A percentile compares a stretch with the other conserved stretches of the same genome.
These are phyloP conservation scores for Boletales sp. DNA, from an alignment of 768 basidiomycete species.

Conservation along the genomic window DNA sequence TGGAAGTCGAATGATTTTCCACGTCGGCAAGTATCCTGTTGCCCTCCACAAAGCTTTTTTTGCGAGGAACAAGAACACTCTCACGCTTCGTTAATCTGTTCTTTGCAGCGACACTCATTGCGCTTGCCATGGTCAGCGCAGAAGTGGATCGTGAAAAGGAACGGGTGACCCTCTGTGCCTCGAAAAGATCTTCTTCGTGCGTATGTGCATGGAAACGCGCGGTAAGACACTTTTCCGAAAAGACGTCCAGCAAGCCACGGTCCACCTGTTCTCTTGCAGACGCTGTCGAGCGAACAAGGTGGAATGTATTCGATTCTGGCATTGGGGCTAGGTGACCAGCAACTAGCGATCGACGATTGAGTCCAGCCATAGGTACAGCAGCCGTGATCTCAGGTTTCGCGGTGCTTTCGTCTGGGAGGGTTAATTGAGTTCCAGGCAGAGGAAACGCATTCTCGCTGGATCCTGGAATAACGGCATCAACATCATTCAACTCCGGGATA, in stretches of 20 bases:
- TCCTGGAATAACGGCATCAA: conserved; percentile 6
- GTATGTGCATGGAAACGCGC: conserved; percentile 64
- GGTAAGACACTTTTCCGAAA: conserved; percentile 66
- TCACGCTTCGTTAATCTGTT: conserved; percentile 62
- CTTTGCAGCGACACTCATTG: conserved; percentile 52
- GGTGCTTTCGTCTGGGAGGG: conserved; percentile 12
- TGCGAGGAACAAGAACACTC: conserved; percentile 63
- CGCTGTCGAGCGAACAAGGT: conserved; percentile 65
- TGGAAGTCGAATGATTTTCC: conserved; percentile 7
- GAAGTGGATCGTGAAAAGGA: conserved; percentile 55
- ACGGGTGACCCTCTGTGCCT: conserved; percentile 43
- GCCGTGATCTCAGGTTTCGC: conserved; percentile 17
- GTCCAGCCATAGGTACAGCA: conserved; percentile 13
- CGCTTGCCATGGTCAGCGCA: conserved; percentile 55
- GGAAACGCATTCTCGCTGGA: conserved; percentile 2
- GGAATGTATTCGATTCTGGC: conserved; percentile 46
- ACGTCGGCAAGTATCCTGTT: conserved; percentile 12
- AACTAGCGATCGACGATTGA: conserved; percentile 61
- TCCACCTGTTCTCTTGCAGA: conserved; percentile 70
- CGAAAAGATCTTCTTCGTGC: conserved; percentile 63
- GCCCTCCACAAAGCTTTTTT: conserved; percentile 44
- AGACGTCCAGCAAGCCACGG: conserved; percentile 74
- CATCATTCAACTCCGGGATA: conserved; percentile 44
- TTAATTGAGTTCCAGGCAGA: neutral
- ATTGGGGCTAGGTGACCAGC: conserved; percentile 52